These are phyloP conservation scores for Solanum peruvianum DNA, from an alignment of 257 asterid species.

Conservation along the genomic window DNA sequence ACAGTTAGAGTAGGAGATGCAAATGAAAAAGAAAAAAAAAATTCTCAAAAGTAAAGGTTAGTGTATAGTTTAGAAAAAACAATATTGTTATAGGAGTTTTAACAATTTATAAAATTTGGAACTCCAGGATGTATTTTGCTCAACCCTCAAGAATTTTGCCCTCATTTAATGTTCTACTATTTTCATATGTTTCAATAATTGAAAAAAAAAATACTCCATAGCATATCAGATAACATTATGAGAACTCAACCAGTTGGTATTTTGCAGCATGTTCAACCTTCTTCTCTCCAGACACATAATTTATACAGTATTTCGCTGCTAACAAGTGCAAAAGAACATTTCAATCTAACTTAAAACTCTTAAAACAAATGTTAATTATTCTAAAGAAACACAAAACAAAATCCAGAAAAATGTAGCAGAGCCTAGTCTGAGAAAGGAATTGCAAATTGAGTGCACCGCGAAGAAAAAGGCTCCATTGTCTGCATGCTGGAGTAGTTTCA, in stretches of 20 bases:
- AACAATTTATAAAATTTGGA: not conserved
- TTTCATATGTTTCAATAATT: not conserved
- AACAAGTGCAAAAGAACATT: not conserved
- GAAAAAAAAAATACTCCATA: not conserved
- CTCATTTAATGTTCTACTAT: not conserved
- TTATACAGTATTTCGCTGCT: constrained; percentile 17
- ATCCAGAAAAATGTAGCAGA: not conserved
- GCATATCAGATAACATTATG: not conserved
- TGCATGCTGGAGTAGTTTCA: constrained; percentile 19
- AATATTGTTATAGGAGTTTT: not conserved
- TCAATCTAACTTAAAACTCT: constrained; percentile 5
- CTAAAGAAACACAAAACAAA: not conserved
- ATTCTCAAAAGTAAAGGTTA: too few species aligned
- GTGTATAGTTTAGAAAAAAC: not conserved
- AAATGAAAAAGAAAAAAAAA: too few species aligned
- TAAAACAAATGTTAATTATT: constrained; percentile 2
- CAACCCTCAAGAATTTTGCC: not conserved
- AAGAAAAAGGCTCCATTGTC: constrained; percentile 1
- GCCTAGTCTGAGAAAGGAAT: not conserved
- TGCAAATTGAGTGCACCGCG: not conserved
- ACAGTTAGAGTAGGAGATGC: too few species aligned
- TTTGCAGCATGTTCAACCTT: not conserved
- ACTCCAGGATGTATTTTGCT: not conserved
- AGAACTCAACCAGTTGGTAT: not conserved
- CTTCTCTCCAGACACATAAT: constrained; percentile 7